Evolutionary conservation across 768 basidiomycete species (phyloP).

Genomic region (Lyophyllum decastes): DNA sequence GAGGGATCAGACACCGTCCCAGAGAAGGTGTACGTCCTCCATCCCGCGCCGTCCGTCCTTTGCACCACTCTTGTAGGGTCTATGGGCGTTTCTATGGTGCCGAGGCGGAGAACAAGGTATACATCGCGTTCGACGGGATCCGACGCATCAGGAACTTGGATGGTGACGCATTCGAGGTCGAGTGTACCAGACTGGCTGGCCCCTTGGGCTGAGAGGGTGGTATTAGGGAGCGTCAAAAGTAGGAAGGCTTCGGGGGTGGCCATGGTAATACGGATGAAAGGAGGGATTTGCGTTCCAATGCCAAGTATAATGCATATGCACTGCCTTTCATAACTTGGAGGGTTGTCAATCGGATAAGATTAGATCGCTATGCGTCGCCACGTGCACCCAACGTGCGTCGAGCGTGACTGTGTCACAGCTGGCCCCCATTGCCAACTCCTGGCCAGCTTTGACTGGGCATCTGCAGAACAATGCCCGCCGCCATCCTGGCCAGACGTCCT

Average conservation of each 20-base stretch:
- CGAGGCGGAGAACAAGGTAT: slow-evolving; percentile 65
- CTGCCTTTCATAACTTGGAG: neutral
- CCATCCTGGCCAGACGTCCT: slow-evolving; percentile 6
- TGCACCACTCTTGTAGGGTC: slow-evolving; percentile 55
- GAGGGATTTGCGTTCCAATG: neutral
- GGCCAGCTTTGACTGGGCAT: neutral
- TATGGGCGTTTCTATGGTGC: slow-evolving; percentile 56
- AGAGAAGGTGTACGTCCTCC: slow-evolving; percentile 47
- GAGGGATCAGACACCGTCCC: slow-evolving; percentile 36
- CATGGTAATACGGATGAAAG: slow-evolving; percentile 10
- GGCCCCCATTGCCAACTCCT: neutral
- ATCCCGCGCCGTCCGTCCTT: slow-evolving; percentile 33
- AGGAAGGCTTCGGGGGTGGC: slow-evolving; percentile 46
- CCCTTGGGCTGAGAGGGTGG: slow-evolving; percentile 37
- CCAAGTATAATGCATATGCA: neutral
- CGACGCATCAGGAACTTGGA: slow-evolving; percentile 35
- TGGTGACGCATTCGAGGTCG: slow-evolving; percentile 64
- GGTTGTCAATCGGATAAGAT: slow-evolving; percentile 12
- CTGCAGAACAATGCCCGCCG: slow-evolving; percentile 4
- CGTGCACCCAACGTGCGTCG: neutral
- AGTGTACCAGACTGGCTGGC: slow-evolving; percentile 43
- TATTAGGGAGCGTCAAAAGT: slow-evolving; percentile 53
- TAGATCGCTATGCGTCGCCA: neutral
- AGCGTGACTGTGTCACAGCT: slow-evolving; percentile 4
- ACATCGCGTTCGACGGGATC: slow-evolving; percentile 49